Evolutionary conservation across 495 filamentous ascomycete genomes (phyloP), one percentile per base, ranked within the genome.

Genomic region (Thermothielavioides terrestris): DNA sequence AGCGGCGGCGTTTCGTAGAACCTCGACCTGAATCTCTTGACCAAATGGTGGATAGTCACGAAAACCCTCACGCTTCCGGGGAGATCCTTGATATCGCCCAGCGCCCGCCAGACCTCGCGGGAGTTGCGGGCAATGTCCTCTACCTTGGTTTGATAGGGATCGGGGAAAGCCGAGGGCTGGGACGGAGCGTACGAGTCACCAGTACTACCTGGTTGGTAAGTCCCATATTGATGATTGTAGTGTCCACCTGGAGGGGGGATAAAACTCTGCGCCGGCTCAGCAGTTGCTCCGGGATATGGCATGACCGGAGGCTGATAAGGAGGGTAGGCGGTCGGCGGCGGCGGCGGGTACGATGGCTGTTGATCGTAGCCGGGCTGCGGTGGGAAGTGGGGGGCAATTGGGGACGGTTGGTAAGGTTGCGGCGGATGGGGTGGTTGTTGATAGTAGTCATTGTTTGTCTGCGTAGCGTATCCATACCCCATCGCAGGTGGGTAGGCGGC

Each of bases 31-130:
- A 79, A 86, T 41, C 73, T 75, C 44, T 70, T 61, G 48, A 74
- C 66, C 12, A 79, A 58, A 61, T 84, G 81, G 50, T 83, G 74
- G 46, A 90, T 76, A 7, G 82, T 69, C 42, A 78, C 78, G 50
- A 77, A 78, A 7, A 88, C 71, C 41, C 80, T 74, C 41, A 85
- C 71, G 54, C 76, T 77, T 22, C 76, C 73, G 8, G 77, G 79
- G 8, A 88, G 62, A 27, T 85, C 79, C 54, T 80, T 80, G 52
- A 86, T 68, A 4, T 72, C 71, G 26, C 71, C 74, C 23, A 81
- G 75, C 10, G 67, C 60, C 41, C 76, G 72, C 82, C 85, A 89
- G 21, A 84, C 56, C 26, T 82, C 78, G 22, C 76, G 74, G 20
- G 81, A 76, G 47, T 70, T 75, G 20, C 68, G 65, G 6, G 80